Base-by-base conservation (phyloP, 768 basidiomycete species). In the Boletus vermiculosoides region DNA sequence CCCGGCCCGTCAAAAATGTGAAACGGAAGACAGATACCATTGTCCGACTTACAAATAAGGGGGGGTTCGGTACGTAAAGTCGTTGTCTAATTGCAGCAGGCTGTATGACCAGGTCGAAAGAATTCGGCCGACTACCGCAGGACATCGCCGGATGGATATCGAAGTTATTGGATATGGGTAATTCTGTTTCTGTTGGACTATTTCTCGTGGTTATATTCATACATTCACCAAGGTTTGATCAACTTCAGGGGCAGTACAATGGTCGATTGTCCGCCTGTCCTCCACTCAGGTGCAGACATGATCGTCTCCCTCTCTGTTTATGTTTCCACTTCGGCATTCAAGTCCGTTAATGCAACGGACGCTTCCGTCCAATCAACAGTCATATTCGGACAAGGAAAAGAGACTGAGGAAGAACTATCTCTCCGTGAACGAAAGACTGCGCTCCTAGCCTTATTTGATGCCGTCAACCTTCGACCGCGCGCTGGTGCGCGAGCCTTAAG, bases 381-480 rank as follows among this genome's bases (percentile, higher is more conserved):
- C 4, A 77, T 86, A 65, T 87, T 91, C 68, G 82, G 84, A 58
- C 90, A 92, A 67, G 89, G 90, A 3, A 77, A 84, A 50, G 94
- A 96, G 68, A 94, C 92, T 0, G 76, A 77, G 5, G 84, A 86
- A 57, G 94, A 97, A 73, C 85, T 84, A 61, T 74, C 75, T n/a
- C 79, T 97, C 49, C 80, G 92, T 41, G 87, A 88, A 70, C 79
- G 94, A 37, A 97, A 96, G 69, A 74, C 77, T 39, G 83, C 93
- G 0, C 76, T 96, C 36, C 73, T 87, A 3, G 76, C 80, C 51
- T 72, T 98, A 31, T 95, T 98, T 65, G 81, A 90, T 51, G 77
- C 80, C 31, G 75, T 94, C 49, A 83, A 82, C 46, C 75, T 97
- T 53, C 85, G 82, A 50, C 91, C 94, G 8, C 74, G 78, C 65